Conservation (phyloP, 768 basidiomycete genomes). For the Roridomyces roridus region DNA sequence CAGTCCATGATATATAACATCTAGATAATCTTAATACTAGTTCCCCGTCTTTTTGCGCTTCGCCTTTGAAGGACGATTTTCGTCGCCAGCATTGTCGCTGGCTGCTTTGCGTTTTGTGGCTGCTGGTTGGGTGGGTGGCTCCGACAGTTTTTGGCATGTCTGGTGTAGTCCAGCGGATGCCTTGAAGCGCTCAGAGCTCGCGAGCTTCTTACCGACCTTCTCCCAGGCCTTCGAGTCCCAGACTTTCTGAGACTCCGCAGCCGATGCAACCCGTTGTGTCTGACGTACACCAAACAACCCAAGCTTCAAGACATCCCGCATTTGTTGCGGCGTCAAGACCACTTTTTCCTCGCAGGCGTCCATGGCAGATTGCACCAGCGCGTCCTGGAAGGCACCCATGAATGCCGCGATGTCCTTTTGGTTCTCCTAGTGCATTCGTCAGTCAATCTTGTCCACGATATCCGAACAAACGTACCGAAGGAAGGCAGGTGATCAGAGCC, state of each 20-base stretch:
- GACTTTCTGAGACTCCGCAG: conserved; percentile 37
- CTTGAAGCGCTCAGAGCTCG: conserved; percentile 63
- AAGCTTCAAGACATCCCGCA: conserved; percentile 83
- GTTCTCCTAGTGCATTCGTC: conserved; percentile 32
- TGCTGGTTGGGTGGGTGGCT: conserved; percentile 18
- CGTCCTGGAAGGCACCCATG: conserved; percentile 55
- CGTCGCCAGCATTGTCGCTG: conserved; percentile 31
- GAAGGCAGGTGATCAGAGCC: conserved; percentile 61
- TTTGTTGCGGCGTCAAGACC: conserved; percentile 61
- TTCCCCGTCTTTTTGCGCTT: conserved; percentile 52
- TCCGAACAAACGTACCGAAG: conserved; percentile 45
- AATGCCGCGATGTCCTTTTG: conserved; percentile 52
- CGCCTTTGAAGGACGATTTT: conserved; percentile 29
- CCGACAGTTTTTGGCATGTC: conserved; percentile 47
- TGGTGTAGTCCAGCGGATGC: conserved; percentile 64
- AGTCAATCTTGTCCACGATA: neutral
- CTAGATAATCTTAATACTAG: neutral
- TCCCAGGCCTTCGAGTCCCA: conserved; percentile 74
- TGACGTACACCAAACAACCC: conserved; percentile 69
- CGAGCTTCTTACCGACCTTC: conserved; percentile 51
- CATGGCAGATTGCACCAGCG: conserved; percentile 54
- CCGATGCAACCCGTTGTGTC: conserved; percentile 52
- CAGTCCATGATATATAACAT: neutral
- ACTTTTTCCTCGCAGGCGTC: conserved; percentile 54
- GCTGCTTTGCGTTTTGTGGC: conserved; percentile 47